Evolutionary conservation across 2,329 filamentous ascomycete species (phyloP), one percentile per base, ranked within the genome.

Genomic region (Fusarium stilboides): DNA sequence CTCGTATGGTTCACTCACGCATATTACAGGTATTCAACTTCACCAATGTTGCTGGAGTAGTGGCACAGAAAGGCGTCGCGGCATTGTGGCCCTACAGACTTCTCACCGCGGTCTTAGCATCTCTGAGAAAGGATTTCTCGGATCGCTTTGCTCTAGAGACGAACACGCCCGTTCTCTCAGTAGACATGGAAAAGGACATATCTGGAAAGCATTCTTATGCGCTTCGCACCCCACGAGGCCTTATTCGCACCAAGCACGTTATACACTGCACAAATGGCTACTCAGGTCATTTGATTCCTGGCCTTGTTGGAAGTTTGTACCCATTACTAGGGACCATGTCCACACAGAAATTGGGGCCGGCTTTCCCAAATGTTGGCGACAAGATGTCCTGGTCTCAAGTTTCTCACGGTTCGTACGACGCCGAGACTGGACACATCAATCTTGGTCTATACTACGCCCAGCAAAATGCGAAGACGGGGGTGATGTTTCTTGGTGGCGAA

Each of bases 191-290:
- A 54, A 19, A 5, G 51, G 3, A 28, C 37, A 2, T 31, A 54
- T 13, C 9, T 63, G 14, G 9, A 13, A 31, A 55, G 0, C 61
- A 75, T 15, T 81, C 76, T 3, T 86, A 84, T 68, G 66, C 74
- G 2, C 57, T 88, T 1, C 60, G 74, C 1, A 89, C 87, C 0
- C 57, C 70, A 0, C 77, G 84, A n/a, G 86, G 86, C 2, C 65
- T 44, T 0, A 79, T 88, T 10, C 72, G 70, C 3, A 80, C 85
- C 15, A 77, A 77, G 3, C 80, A 87, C 50, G 76, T 90, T 6
- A 78, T 89, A 7, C 86, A 89, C 66, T 85, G 85, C 40, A 89
- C 86, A 2, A 89, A 90, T 66, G 85, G 80, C 2, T 84, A 84
- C 65, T 80, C 83, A 0, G 75, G 82, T 0, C 82, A 86, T 43